Evolutionary conservation across 2,329 filamentous ascomycete species (phyloP).

Genomic region (Cladophialophora bantiana): DNA sequence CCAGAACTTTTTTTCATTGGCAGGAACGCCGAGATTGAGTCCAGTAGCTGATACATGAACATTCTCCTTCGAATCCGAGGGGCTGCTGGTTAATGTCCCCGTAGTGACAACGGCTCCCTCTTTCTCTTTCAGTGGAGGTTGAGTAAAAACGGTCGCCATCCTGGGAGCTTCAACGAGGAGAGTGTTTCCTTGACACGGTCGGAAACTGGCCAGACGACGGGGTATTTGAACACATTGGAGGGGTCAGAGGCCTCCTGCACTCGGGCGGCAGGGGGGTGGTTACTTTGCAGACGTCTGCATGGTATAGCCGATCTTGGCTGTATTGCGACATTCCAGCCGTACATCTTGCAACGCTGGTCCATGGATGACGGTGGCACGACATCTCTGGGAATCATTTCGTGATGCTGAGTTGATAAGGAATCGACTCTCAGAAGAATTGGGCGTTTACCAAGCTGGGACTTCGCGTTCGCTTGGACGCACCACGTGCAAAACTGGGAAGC

Average conservation of each 20-base stretch:
- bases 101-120: not conserved
- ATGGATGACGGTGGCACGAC: not conserved
- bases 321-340: slow-evolving; percentile 4
- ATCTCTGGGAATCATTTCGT: slow-evolving; percentile 1
- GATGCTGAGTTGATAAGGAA: not conserved
- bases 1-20: slow-evolving; percentile 43
- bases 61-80: slow-evolving; percentile 18
- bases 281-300: not conserved
- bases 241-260: no score
- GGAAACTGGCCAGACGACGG: no score
- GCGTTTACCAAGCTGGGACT: not conserved
- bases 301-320: slow-evolving; percentile 5
- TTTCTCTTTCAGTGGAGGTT: slow-evolving; percentile 5
- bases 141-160: slow-evolving; percentile 1
- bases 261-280: not conserved
- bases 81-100: not conserved
- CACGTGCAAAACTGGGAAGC: not conserved
- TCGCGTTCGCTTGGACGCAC: not conserved
- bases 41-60: not conserved
- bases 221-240: slow-evolving; percentile 2
- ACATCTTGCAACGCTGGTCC: not conserved
- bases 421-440: not conserved
- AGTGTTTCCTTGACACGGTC: no score
- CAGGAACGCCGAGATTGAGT: slow-evolving; percentile 35
- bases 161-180: no score